Evolutionary conservation across 2,329 filamentous ascomycete species (phyloP).

Genomic region (Bisporella sp.): DNA sequence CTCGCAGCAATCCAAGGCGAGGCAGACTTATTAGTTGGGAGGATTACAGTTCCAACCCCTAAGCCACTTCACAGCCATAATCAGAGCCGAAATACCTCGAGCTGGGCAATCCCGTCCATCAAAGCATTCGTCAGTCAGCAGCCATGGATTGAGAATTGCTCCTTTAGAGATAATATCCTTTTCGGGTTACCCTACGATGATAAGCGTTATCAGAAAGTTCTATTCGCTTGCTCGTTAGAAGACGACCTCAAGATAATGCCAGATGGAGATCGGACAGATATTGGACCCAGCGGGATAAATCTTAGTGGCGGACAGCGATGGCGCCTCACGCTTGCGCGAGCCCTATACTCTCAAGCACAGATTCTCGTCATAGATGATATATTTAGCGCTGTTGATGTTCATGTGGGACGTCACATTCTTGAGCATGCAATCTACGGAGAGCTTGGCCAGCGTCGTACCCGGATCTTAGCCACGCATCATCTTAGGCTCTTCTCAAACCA

Average conservation of each 20-base stretch:
- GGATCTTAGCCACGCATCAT: slow-evolving; percentile 77
- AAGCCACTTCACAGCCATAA: slow-evolving; percentile 53
- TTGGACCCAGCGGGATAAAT: slow-evolving; percentile 80
- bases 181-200: slow-evolving; percentile 67
- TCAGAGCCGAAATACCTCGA: slow-evolving; percentile 45
- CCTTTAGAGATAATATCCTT: slow-evolving; percentile 69
- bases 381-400: slow-evolving; percentile 73
- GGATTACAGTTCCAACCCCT: slow-evolving; percentile 43
- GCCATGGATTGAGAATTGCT: slow-evolving; percentile 80
- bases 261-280: slow-evolving; percentile 72
- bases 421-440: slow-evolving; percentile 68
- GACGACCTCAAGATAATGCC: slow-evolving; percentile 73
- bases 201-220: slow-evolving; percentile 61
- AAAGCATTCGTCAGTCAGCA: slow-evolving; percentile 71
- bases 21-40: slow-evolving; percentile 59
- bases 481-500: slow-evolving; percentile 63
- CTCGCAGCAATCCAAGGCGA: slow-evolving; percentile 70
- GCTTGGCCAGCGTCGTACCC: slow-evolving; percentile 60
- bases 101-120: slow-evolving; percentile 64
- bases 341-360: slow-evolving; percentile 70
- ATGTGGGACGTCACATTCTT: slow-evolving; percentile 73
- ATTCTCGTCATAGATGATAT: slow-evolving; percentile 78
- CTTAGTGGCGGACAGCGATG: slow-evolving; percentile 79
- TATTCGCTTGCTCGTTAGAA: slow-evolving; percentile 64
- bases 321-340: slow-evolving; percentile 72